Percentiles rank a stretch among this genome's conserved stretches.
These are phyloP conservation scores for Pisolithus tinctorius DNA, from an alignment of 768 basidiomycete species.

Conservation along the genomic window DNA sequence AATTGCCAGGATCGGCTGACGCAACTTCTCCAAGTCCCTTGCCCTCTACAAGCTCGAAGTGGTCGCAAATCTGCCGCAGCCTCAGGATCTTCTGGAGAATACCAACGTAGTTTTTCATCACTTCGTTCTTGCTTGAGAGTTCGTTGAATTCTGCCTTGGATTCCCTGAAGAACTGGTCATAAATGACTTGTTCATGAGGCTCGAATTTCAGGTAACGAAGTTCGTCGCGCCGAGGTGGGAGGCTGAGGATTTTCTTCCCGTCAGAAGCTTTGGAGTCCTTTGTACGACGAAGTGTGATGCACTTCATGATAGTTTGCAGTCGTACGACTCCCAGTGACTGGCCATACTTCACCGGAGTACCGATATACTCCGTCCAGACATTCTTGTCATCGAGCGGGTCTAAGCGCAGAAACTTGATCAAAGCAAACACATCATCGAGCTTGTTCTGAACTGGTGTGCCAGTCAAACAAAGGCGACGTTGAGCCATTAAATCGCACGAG, in stretches of 20 bases:
- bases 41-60: constrained; percentile 81
- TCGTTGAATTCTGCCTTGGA: constrained; percentile 90
- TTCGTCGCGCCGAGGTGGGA: constrained; percentile 89
- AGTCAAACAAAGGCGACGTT: constrained; percentile 90
- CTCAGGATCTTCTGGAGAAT: constrained; percentile 95
- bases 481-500: constrained; percentile 90
- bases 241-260: constrained; percentile 77
- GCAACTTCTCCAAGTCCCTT: constrained; percentile 46
- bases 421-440: constrained; percentile 93
- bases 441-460: constrained; percentile 99
- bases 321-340: constrained; percentile 85
- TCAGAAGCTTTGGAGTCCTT: constrained; percentile 82
- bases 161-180: constrained; percentile 82
- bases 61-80: constrained; percentile 96
- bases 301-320: constrained; percentile 96
- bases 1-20: constrained; percentile 44
- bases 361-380: constrained; percentile 89
- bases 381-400: constrained; percentile 91
- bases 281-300: constrained; percentile 92
- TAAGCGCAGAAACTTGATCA: constrained; percentile 92
- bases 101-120: constrained; percentile 98
- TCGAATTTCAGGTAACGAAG: constrained; percentile 82
- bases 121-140: constrained; percentile 80
- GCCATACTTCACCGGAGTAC: constrained; percentile 87
- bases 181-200: constrained; percentile 74